Evolutionary conservation across 352 stramenopile species (phyloP).

Genomic region (Phytophthora pistaciae): DNA sequence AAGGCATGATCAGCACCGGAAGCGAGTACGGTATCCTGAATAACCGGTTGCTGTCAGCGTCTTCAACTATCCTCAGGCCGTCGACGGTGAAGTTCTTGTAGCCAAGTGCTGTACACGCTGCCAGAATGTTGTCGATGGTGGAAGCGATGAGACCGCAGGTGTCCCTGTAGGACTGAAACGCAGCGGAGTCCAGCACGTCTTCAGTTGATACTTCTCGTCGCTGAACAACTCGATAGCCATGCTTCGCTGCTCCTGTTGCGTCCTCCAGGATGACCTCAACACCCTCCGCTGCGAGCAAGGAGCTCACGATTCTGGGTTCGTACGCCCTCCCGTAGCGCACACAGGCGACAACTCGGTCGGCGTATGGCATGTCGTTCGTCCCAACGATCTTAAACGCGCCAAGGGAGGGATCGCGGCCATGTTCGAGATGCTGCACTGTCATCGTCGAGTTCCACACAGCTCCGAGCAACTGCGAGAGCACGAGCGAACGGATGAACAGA

Average conservation of each 20-base stretch:
- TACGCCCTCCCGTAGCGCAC: conserved; percentile 24
- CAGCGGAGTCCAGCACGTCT: conserved; percentile 13
- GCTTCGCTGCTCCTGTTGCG: conserved; percentile 6
- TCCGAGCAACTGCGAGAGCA: no score
- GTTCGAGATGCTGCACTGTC: neutral
- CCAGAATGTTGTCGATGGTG: conserved; percentile 29
- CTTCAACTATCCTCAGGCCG: conserved; percentile 25
- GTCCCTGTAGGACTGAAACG: neutral
- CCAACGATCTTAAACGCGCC: conserved; percentile 29
- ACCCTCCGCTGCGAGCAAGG: conserved; percentile 14
- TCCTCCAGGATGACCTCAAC: neutral
- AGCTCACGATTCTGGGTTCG: conserved; percentile 32
- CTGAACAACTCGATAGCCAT: conserved; percentile 13
- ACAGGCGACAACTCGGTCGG: conserved; percentile 47
- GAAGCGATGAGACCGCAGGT: conserved; percentile 6
- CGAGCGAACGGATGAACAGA: no score
- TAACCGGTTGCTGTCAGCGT: conserved; percentile 22
- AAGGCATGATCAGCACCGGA: conserved; percentile 48
- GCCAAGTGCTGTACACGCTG: conserved; percentile 14
- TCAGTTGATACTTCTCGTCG: conserved; percentile 30
- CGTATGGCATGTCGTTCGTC: conserved; percentile 51
- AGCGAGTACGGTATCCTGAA: conserved; percentile 25
- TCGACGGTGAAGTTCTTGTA: conserved; percentile 29
- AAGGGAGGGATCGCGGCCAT: conserved; percentile 4
- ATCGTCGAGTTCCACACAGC: neutral